Evolutionary conservation across 2,329 filamentous ascomycete genomes (phyloP).

Genomic region (Botrytis squamosa): DNA sequence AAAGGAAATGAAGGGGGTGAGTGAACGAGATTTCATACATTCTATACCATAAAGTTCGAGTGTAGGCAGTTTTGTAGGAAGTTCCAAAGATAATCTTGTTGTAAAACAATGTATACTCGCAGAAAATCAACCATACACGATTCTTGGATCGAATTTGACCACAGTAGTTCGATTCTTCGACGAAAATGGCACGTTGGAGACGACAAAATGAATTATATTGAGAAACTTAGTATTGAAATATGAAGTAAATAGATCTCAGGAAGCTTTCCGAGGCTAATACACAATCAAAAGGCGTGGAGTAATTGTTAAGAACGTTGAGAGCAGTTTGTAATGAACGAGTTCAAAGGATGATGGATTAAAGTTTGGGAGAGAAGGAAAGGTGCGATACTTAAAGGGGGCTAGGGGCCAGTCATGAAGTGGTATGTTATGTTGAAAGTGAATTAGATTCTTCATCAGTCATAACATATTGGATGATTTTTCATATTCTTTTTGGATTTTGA

Average conservation of each 20-base stretch:
- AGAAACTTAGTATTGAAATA: too few relatives aligned
- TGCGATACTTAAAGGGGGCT: background rate
- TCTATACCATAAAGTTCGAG: background rate
- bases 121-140: background rate
- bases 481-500: background rate
- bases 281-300: background rate
- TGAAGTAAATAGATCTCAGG: background rate
- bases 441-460: background rate
- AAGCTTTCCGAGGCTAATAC: background rate
- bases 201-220: background rate
- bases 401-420: background rate
- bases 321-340: background rate
- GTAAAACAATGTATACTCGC: background rate
- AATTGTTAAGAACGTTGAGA: background rate
- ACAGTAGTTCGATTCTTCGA: background rate
- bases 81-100: background rate
- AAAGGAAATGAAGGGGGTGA: background rate
- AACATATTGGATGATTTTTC: background rate
- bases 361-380: background rate
- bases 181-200: background rate
- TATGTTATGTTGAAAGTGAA: slow-evolving; percentile 6
- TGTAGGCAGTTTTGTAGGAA: background rate
- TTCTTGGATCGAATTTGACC: background rate
- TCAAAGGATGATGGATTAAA: background rate
- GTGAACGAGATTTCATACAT: background rate